Conservation (phyloP, 805 yeast genomes). For the Kodamaea kakaduensis region DNA sequence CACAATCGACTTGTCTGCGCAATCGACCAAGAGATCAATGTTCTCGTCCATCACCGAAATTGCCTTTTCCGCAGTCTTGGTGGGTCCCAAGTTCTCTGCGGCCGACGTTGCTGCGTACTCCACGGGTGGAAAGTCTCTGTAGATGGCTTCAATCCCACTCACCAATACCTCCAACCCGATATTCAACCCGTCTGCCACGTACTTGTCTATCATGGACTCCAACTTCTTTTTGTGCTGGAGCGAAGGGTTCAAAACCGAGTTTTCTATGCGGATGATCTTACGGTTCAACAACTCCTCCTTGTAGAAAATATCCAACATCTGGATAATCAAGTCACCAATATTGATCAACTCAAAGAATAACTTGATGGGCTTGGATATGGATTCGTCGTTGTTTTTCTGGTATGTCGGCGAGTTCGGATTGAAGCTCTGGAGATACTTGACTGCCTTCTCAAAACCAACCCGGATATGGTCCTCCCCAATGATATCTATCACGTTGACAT, state of each 20-base stretch:
- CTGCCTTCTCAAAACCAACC: constrained; percentile 81
- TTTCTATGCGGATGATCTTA: constrained; percentile 60
- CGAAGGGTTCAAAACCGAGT: constrained; percentile 74
- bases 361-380: constrained; percentile 74
- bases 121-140: constrained; percentile 51
- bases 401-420: constrained; percentile 48
- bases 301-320: constrained; percentile 87
- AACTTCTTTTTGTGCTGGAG: constrained; percentile 76
- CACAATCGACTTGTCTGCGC: constrained; percentile 81
- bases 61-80: constrained; percentile 62
- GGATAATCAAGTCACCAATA: constrained; percentile 87
- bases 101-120: constrained; percentile 46
- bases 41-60: constrained; percentile 65
- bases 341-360: constrained; percentile 88
- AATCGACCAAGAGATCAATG: constrained; percentile 66
- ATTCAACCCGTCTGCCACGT: constrained; percentile 89
- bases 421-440: constrained; percentile 63
- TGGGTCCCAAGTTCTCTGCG: constrained; percentile 31
- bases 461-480: constrained; percentile 74
- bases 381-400: constrained; percentile 23
- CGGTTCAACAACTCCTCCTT: constrained; percentile 69
- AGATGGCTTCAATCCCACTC: constrained; percentile 68
- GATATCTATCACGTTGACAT: constrained; percentile 57
- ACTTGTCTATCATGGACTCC: constrained; percentile 78
- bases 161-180: constrained; percentile 87